Conservation (phyloP, 2,329 filamentous ascomycete species). For the Fusarium subtropicale region DNA sequence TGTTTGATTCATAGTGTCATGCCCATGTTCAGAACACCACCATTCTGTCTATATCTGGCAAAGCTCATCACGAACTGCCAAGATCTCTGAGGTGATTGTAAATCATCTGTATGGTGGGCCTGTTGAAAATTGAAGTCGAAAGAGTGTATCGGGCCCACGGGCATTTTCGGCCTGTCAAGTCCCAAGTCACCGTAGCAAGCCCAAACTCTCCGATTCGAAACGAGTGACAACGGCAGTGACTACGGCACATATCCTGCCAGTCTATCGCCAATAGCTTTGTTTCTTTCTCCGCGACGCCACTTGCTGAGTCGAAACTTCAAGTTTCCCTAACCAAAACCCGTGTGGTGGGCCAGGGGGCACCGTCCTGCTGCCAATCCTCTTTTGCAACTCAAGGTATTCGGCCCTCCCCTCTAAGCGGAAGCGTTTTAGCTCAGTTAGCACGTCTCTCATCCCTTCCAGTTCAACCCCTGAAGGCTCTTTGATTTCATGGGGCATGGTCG, state of each 20-base stretch:
- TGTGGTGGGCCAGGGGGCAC: slow-evolving; percentile 45
- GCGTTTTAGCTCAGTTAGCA: slow-evolving; percentile 56
- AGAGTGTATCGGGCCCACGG: neutral
- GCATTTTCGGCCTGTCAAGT: neutral
- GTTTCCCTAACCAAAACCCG: slow-evolving; percentile 54
- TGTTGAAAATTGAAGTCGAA: neutral
- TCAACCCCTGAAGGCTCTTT: slow-evolving; percentile 47
- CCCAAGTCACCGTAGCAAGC: neutral
- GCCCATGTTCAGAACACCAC: neutral
- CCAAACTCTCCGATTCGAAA: neutral
- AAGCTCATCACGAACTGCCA: neutral
- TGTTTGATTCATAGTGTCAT: neutral
- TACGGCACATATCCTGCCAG: too few relatives aligned
- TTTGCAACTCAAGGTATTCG: slow-evolving; percentile 41
- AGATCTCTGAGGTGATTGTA: too few relatives aligned
- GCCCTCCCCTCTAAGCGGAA: slow-evolving; percentile 53
- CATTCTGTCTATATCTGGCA: neutral
- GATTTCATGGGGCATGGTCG: slow-evolving; percentile 54
- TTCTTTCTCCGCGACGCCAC: slow-evolving; percentile 6
- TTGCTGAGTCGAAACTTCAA: slow-evolving; percentile 32
- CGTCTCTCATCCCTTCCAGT: slow-evolving; percentile 57
- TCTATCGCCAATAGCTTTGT: slow-evolving; percentile 30
- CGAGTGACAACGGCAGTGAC: neutral
- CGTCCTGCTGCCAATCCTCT: neutral
- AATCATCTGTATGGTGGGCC: neutral